A percentile compares a stretch with the other conserved stretches of the same genome.
phyloP scores from a whole-genome alignment of 2,329 filamentous ascomycete genomes.

The Ceratocystis ficicola region DNA sequence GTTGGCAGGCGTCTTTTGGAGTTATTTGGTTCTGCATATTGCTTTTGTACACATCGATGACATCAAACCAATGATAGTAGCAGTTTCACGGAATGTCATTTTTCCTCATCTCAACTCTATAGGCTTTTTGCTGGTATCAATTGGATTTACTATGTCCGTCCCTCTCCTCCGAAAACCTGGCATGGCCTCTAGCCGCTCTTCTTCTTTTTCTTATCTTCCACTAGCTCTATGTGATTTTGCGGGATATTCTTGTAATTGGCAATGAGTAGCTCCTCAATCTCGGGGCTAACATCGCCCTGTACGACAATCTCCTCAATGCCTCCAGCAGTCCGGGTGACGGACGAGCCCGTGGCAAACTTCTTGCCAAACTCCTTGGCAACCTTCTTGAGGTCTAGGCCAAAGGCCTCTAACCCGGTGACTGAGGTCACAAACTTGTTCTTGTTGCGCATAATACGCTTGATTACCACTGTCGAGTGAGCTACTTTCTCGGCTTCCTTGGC shows the following conservation, averaged over 20 bases:
- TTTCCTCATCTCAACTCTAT: not conserved
- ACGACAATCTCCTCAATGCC: slow-evolving; percentile 95
- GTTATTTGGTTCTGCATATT: not conserved
- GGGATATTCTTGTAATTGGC: slow-evolving; percentile 86
- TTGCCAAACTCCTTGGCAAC: slow-evolving; percentile 90
- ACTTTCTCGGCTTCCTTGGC: slow-evolving; percentile 71
- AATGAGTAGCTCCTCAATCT: slow-evolving; percentile 80
- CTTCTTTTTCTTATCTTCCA: slow-evolving; percentile 93
- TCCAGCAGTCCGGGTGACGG: slow-evolving; percentile 75
- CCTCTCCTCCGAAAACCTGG: slow-evolving; percentile 16
- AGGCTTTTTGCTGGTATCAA: slow-evolving; percentile 4
- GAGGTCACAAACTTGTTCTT: slow-evolving; percentile 96
- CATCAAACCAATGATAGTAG: not conserved
- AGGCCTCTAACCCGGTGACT: slow-evolving; percentile 78
- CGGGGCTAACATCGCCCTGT: slow-evolving; percentile 90
- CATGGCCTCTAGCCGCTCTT: slow-evolving; percentile 27
- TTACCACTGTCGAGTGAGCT: slow-evolving; percentile 68
- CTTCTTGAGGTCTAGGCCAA: slow-evolving; percentile 89
- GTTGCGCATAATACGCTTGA: slow-evolving; percentile 96
- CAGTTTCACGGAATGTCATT: not conserved
- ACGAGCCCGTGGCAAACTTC: slow-evolving; percentile 91
- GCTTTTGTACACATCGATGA: not conserved
- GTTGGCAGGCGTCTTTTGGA: not conserved
- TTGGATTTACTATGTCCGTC: slow-evolving; percentile 1
- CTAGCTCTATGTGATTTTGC: slow-evolving; percentile 85